Evolutionary conservation across 108 stramenopile genomes (phyloP).

Genomic region (Cyclotella kingstonii): DNA sequence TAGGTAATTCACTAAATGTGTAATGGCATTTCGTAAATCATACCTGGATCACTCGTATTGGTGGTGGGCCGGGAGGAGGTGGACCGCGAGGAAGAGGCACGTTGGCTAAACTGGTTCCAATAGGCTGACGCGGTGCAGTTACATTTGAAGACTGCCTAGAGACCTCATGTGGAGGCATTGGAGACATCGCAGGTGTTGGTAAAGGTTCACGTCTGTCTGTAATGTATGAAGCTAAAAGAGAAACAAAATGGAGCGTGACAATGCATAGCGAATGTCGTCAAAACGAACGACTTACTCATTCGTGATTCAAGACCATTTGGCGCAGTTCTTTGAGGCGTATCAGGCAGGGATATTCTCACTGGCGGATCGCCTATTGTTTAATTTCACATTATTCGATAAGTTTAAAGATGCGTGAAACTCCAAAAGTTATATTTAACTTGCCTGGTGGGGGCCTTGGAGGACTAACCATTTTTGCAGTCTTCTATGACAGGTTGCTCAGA

Average conservation of each 20-base stretch:
- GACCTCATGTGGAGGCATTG: slow-evolving; percentile 15
- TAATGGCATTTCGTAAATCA: slow-evolving; percentile 8
- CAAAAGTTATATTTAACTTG: neutral
- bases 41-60: neutral
- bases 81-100: slow-evolving; percentile 14
- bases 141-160: slow-evolving; percentile 4
- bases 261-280: too few species aligned
- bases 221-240: neutral
- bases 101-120: neutral
- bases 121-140: slow-evolving; percentile 5
- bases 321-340: slow-evolving; percentile 11
- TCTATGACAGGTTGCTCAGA: too few species aligned
- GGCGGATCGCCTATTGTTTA: neutral
- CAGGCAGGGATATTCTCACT: slow-evolving; percentile 6
- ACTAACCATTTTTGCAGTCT: too few species aligned
- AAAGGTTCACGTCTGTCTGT: too few species aligned
- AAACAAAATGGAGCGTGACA: neutral
- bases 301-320: slow-evolving; percentile 5
- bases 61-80: neutral
- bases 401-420: neutral
- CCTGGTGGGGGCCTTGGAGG: slow-evolving; percentile 12
- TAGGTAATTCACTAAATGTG: neutral
- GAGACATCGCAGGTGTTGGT: slow-evolving; percentile 5
- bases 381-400: too few species aligned
- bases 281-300: slow-evolving; percentile 11